Evolutionary conservation across 2,329 filamentous ascomycete genomes (phyloP).

Genomic region (Triangularia verruculosa): DNA sequence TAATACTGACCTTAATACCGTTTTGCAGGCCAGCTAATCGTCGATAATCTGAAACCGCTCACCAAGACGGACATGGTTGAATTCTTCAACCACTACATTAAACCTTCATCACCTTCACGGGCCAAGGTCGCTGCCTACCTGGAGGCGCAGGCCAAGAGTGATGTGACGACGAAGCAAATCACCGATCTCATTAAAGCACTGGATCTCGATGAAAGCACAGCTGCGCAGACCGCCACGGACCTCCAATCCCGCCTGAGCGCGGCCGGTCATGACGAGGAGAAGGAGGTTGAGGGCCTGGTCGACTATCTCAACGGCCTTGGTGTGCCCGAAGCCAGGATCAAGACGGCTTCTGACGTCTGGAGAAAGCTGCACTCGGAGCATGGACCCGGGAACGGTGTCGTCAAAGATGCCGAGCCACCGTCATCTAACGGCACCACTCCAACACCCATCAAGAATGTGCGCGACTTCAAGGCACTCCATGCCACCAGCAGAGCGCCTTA

Average conservation of each 20-base stretch:
- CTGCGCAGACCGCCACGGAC: conserved; percentile 33
- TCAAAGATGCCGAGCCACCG: conserved; percentile 30
- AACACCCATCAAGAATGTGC: conserved; percentile 71
- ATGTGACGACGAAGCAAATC: conserved; percentile 42
- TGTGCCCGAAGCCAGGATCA: conserved; percentile 48
- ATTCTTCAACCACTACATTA: conserved; percentile 75
- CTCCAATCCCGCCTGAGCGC: conserved; percentile 35
- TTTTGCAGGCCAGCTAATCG: conserved; percentile 67
- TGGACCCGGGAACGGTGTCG: conserved; percentile 25
- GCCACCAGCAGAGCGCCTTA: conserved; percentile 68
- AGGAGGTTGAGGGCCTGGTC: conserved; percentile 50
- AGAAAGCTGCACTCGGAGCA: conserved; percentile 36
- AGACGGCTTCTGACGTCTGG: conserved; percentile 40
- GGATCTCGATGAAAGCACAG: conserved; percentile 34
- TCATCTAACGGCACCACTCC: conserved; percentile 52
- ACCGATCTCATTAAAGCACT: conserved; percentile 39
- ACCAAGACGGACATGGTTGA: conserved; percentile 76
- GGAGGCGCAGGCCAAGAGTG: conserved; percentile 64
- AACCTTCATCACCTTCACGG: conserved; percentile 67
- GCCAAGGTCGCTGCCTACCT: conserved; percentile 86
- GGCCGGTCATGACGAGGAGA: conserved; percentile 43
- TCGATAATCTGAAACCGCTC: conserved; percentile 67
- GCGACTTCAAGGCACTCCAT: conserved; percentile 75
- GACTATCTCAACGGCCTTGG: conserved; percentile 47
- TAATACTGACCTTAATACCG: conserved; percentile 6